Conservation (phyloP, 345 rosid genomes). For the Salix koriyanagi region DNA sequence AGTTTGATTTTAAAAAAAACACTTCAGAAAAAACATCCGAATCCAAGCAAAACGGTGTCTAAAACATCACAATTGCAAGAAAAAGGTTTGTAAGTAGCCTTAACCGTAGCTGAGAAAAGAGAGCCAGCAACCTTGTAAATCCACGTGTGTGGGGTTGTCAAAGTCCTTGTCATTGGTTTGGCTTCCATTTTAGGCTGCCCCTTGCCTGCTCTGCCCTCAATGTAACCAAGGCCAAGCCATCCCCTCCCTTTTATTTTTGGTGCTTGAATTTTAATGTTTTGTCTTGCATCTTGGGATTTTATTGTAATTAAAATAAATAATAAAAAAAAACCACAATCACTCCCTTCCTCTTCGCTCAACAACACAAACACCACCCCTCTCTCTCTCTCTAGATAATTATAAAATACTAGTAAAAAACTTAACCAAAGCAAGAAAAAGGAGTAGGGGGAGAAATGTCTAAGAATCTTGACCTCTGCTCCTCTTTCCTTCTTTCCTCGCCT, state of each 20-base stretch:
- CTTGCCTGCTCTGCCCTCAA: neutral
- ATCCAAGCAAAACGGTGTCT: neutral
- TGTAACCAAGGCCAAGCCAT: neutral
- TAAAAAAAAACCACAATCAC: neutral
- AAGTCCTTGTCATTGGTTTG: neutral
- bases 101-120: neutral
- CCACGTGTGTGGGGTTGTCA: neutral
- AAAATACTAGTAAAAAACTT: neutral
- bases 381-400: too few species aligned
- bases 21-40: too few species aligned
- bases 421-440: neutral
- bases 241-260: neutral
- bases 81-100: neutral
- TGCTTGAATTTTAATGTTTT: too few species aligned
- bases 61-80: neutral
- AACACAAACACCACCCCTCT: neutral
- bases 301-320: neutral
- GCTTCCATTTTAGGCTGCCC: neutral
- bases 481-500: constrained; percentile 9
- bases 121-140: neutral
- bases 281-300: neutral
- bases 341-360: neutral
- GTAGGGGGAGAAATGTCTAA: constrained; percentile 15
- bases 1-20: too few species aligned
- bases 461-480: constrained; percentile 8